Evolutionary conservation across 768 basidiomycete genomes (phyloP), one percentile per base, ranked within the genome.

Genomic region (Rhodocollybia butyracea): DNA sequence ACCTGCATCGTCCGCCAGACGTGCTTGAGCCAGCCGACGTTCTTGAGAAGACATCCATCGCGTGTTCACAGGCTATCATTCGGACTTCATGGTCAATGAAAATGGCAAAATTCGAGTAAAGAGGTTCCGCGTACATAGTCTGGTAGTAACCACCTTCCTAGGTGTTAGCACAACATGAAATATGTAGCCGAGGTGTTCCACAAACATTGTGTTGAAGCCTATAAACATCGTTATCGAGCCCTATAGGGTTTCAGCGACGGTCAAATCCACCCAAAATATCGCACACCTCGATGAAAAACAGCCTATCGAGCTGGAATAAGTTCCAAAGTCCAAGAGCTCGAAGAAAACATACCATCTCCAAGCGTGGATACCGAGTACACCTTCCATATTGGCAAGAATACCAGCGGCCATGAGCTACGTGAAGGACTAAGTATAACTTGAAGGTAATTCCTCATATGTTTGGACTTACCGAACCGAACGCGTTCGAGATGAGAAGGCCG

Each of bases 341-440:
- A 19, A n/a, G 19, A 12, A n/a, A n/a, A 55, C 72, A 57, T 58
- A 83, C 84, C 83, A 90, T 73, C 84, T 63, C 88, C 88, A 90
- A 10, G 85, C 86, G 27, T 82, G 65, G 39, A 87, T 83, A 1
- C 87, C 88, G 3, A 79, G 71, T 48, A 74, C 76, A 1, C 85
- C 87, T 57, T 91, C 79, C 87, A 90, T 86, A 40, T 75, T 77
- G 1, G 75, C 70, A 15, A 92, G 74, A 52, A 90, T 86, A 11
- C 85, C 88, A n/a, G 88, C 88, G 15, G 87, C 89, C 62, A 89
- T 80, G 6, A 89, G 65, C 82, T 87, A 57, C 19, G 39, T 36
- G 10, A 46, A 54, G 40, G 19, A 24, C 30, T 51, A 11, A 36
- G 12, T 46, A n/a, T n/a, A n/a, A n/a, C n/a, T 27, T 39, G 29